Percentiles rank a stretch among this genome's conserved stretches.
Conservation (phyloP, 352 stramenopile genomes). For the Phytophthora citrophthora region DNA sequence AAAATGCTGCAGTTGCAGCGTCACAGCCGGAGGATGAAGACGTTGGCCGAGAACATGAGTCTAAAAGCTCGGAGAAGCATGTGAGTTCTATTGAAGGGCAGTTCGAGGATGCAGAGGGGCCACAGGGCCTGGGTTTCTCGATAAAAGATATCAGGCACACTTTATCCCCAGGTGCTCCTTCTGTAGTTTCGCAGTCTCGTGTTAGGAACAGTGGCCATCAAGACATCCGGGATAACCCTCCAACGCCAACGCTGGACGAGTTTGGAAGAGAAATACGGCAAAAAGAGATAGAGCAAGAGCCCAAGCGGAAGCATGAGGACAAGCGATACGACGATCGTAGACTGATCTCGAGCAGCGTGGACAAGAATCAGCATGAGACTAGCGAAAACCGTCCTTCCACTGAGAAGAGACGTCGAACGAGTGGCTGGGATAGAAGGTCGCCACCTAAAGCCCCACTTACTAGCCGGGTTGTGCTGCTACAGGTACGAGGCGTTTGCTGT, state of each 20-base stretch:
- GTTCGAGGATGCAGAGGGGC: constrained; percentile 61
- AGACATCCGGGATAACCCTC: constrained; percentile 8
- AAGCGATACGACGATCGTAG: constrained; percentile 5
- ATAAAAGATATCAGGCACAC: constrained; percentile 32
- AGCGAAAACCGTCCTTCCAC: neutral
- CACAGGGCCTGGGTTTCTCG: constrained; percentile 42
- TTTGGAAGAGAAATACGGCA: constrained; percentile 38
- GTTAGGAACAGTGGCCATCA: neutral
- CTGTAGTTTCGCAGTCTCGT: neutral
- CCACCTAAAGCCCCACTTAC: constrained; percentile 1
- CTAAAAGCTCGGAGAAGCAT: constrained; percentile 3
- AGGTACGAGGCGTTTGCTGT: constrained; percentile 28
- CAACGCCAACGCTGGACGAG: constrained; percentile 26
- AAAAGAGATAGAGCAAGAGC: constrained; percentile 30
- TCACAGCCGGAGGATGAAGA: constrained; percentile 40
- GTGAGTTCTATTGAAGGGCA: constrained; percentile 31
- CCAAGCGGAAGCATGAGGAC: constrained; percentile 21
- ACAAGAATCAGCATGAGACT: neutral
- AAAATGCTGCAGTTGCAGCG: constrained; percentile 39
- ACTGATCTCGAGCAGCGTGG: constrained; percentile 5
- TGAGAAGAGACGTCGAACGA: constrained; percentile 36
- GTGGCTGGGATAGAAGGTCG: constrained; percentile 33
- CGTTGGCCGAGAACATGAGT: constrained; percentile 15
- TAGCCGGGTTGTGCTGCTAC: constrained; percentile 42
- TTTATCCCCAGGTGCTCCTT: constrained; percentile 10